These are phyloP conservation scores for Diaporthe sp. DNA, from an alignment of 2,329 filamentous ascomycete species.

Conservation along the genomic window DNA sequence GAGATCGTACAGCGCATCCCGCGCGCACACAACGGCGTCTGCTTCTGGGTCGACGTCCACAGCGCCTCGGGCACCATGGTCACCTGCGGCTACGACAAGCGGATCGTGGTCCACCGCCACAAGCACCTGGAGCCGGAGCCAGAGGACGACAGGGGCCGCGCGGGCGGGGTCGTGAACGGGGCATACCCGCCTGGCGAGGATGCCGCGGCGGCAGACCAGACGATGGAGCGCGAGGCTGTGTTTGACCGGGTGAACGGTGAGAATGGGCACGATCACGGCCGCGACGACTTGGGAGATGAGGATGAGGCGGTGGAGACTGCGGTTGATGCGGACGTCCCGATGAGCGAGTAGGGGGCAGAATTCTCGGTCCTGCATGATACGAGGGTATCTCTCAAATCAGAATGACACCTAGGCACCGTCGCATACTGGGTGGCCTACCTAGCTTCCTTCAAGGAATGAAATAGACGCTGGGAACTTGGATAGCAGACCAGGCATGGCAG, in stretches of 20 bases:
- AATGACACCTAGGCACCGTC: neutral
- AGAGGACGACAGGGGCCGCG: neutral
- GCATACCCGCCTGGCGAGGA: neutral
- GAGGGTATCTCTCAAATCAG: neutral
- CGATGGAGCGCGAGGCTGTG: neutral
- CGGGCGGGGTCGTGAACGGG: neutral
- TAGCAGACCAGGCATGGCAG: neutral
- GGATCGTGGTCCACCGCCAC: conserved; percentile 63
- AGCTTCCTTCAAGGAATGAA: neutral
- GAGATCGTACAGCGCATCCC: conserved; percentile 79
- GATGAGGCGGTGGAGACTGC: neutral
- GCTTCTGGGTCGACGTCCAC: conserved; percentile 76
- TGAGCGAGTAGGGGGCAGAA: neutral
- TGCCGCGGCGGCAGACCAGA: neutral
- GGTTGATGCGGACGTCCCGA: conserved; percentile 6
- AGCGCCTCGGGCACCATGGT: conserved; percentile 65
- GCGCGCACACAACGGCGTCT: conserved; percentile 68
- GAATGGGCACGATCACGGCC: conserved; percentile 27
- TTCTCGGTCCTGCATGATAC: neutral
- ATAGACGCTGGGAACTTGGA: neutral
- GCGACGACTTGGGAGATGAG: neutral
- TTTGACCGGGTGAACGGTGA: neutral
- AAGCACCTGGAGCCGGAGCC: conserved; percentile 30
- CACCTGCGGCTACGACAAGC: conserved; percentile 69
- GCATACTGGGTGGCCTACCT: neutral